Conservation (phyloP, 2,329 filamentous ascomycete species). For the Drechslerella dactyloides region DNA sequence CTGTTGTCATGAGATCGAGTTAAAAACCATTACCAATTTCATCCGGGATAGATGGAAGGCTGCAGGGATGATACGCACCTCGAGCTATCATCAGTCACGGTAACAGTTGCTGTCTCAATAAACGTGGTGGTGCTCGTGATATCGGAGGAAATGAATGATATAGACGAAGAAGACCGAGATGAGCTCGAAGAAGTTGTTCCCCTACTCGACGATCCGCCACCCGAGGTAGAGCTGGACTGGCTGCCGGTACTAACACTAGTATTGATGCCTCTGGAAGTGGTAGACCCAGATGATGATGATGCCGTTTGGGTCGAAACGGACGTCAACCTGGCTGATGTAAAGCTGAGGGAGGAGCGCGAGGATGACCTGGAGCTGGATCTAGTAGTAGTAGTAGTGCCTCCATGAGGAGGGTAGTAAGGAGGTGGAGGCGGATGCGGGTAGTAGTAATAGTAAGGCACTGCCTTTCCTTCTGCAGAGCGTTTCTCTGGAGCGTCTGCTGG, state of each 20-base stretch:
- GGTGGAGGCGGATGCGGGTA: constrained; percentile 10
- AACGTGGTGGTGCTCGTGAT: constrained; percentile 6
- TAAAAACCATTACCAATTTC: background rate
- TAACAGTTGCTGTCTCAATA: constrained; percentile 18
- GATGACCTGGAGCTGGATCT: background rate
- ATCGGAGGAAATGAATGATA: background rate
- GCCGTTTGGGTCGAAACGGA: constrained; percentile 2
- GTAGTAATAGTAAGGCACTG: constrained; percentile 40
- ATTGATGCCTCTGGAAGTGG: constrained; percentile 9
- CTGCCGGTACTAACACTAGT: constrained; percentile 5
- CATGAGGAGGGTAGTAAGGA: constrained; percentile 16
- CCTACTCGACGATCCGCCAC: background rate
- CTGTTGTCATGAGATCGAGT: background rate
- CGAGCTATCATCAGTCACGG: constrained; percentile 26
- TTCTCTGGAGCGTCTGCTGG: constrained; percentile 24
- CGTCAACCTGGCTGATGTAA: background rate
- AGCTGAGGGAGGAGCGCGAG: background rate
- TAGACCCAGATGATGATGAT: constrained; percentile 22
- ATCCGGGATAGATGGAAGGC: background rate
- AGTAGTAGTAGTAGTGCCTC: constrained; percentile 18
- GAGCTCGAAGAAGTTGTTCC: background rate
- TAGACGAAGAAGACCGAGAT: background rate
- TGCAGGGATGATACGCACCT: constrained; percentile 14
- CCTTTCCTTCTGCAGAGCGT: constrained; percentile 33
- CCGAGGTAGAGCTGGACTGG: constrained; percentile 3